Base-by-base conservation (phyloP, 2,329 filamentous ascomycete species). In the Aureobasidium lini region DNA sequence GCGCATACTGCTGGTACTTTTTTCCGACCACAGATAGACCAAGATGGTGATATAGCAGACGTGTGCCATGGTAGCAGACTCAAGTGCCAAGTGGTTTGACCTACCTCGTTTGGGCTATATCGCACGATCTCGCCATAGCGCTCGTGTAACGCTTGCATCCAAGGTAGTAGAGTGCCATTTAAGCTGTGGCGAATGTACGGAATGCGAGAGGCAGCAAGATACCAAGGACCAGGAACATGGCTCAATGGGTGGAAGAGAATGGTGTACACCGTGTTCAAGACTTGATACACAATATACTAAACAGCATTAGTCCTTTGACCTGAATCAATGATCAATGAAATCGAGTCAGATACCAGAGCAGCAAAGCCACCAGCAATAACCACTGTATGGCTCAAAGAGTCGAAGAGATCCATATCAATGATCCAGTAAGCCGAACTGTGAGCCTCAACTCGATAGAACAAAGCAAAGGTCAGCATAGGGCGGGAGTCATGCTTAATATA, bases 41-140 rank as follows among this genome's bases (percentile, higher is more conserved):
- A 23, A 23, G 23, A 23, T 23, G 23, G 3, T 23, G 23, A 23
- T 23, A 23, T 23, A 23, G 23, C 23, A 23, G 23, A 23, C 23
- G 1, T 23, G 23, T 23, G 23, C 2, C n/a, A 15, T 42, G 39
- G n/a, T 15, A 29, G 16, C 23, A 2, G 23, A 23, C 23, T 23
- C 23, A 23, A 23, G 23, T 3, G 23, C 23, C 23, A 23, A 3
- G 23, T 23, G 1, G 23, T 23, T 23, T 23, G 2, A 10, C 57
- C 31, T 61, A 64, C 60, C 60, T 78, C 74, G 31, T 70, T 71
- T 0, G 76, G 76, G 0, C 69, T 67, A 5, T 77, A 61, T 8
- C 76, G 70, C 0, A 78, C 74, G 2, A 72, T 73, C 1, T 75
- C 70, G 23, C 77, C 76, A 60, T 76, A 76, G 50, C 69, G 66